Base-by-base conservation (phyloP, 768 basidiomycete genomes). In the Rhizopogon sp. region DNA sequence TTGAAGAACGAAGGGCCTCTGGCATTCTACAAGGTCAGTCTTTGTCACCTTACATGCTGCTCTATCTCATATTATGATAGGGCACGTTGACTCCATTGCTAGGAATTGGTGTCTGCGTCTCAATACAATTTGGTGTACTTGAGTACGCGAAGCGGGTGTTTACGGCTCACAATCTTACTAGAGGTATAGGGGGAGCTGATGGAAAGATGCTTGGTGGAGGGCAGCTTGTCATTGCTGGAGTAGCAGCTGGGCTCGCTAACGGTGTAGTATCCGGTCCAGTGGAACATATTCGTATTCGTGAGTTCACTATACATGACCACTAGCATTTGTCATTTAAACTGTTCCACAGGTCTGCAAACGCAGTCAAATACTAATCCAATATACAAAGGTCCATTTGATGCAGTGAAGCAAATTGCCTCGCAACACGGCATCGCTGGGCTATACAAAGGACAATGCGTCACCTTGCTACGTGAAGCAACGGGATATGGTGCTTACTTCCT, bases 241-340 rank as follows among this genome's bases (percentile, higher is more conserved):
- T 93, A 4, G 73, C 84, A 39, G 96, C 95, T 22, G 96, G 96
- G 28, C 70, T 97, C 28, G 85, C 91, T 9, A 98, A 98, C 65
- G 88, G 92, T 29, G 77, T 96, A 56, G 93, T 97, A 39, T 95
- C 94, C 1, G 93, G 94, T 1, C 96, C 95, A 6, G 95, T 98
- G 16, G 95, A 98, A 70, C 95, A 98, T 66, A 94, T 98, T 67
- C 90, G 95, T 74, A 98, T 98, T 60, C 86, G 92, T 93, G 61
- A 68, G 88, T 75, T 31, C 13, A 17, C 45, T n/a, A 10, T 16
- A 14, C 33, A 14, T 52, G 31, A 46, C 28, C 39, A 46, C 28
- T 43, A 14, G 37, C 47, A 31, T 35, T 22, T 11, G 16, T 7
- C 35, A 16, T 16, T 3, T 37, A 10, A 49, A 35, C 20, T 37